Evolutionary conservation across 1,284 basidiomycete species (phyloP), one percentile per base, ranked within the genome.

Genomic region (Earliella scabrosa): DNA sequence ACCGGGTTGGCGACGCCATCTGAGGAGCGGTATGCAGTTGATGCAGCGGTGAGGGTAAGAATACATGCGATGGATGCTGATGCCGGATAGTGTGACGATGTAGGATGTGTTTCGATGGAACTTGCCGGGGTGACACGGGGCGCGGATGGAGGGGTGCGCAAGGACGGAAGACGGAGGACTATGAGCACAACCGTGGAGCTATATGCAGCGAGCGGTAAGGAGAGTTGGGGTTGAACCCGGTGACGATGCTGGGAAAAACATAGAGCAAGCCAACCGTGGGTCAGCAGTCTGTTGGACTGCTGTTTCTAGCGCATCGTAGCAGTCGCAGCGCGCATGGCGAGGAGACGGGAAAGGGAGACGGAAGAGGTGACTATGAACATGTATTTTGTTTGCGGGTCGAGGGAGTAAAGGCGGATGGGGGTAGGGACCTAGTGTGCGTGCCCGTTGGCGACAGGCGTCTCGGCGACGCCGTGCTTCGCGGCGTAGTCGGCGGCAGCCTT

Each of bases 401-500:
- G 13, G 26, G 14, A 10, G 40, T 9, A 20, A 36, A 31, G 2
- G 52, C 6, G 20, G 13, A n/a, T 32, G 7, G 21, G 3, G 20
- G 23, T n/a, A 46, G 20, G 31, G 21, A 27, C 50, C 41, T 57
- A 63, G 52, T 66, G 59, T 8, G 61, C 56, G 36, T 64, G 41
- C 10, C 56, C 59, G 46, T 60, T 57, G 21, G 58, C 21, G 26
- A 72, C 54, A 44, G 64, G 26, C 7, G 13, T 13, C 6, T 6
- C 13, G 29, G 29, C 7, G 29, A 16, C 4, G 35, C 50, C 40
- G 51, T 77, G 73, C 48, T 71, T 68, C 20, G 80, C 75, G 24
- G 77, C 71, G 61, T 82, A 84, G 68, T 88, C 82, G 44, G 81
- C 82, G 41, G 86, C 88, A 18, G 86, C 87, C 69, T 86, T 83